Base-by-base conservation (phyloP, 1,284 basidiomycete species). In the Thecaphora thlaspeos region DNA sequence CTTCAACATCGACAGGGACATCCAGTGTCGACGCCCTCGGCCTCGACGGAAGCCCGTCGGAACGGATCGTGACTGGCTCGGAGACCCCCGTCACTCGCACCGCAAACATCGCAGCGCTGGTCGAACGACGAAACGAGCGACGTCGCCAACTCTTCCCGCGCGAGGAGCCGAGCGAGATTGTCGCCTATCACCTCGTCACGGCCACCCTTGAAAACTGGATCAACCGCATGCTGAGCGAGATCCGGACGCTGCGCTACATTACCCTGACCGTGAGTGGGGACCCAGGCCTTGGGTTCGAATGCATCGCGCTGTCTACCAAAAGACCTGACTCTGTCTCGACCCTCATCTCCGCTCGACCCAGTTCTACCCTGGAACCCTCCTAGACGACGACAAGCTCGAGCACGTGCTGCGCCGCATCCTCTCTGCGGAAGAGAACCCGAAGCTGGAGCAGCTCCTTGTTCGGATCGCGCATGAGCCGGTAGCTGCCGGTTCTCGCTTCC, bases 301-400 rank as follows among this genome's bases (percentile, higher is more conserved):
- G n/a, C n/a, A n/a, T n/a, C n/a, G n/a, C n/a, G n/a, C n/a, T n/a
- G n/a, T n/a, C n/a, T n/a, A n/a, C n/a, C n/a, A n/a, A n/a, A n/a
- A n/a, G n/a, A n/a, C n/a, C n/a, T 22, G 18, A n/a, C 46, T 40
- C 32, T 17, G 14, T 26, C 28, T 18, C 18, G 36, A 9, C 7
- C 46, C n/a, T 12, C n/a, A 23, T 26, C 34, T 30, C 18, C 26
- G 24, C 24, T n/a, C 26, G 7, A 28, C 11, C 15, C 26, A 47
- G 46, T 61, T 68, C 42, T 60, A 49, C 23, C 65, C 65, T 0
- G 65, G 61, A 9, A 50, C 55, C 48, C 46, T 64, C 9, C 43
- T 68, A 4, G 65, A 64, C 41, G 65, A 68, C 28, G 65, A 68
- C 51, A 64, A 64, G 49, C 45, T 68, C 1, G 60, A 68, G 21